phyloP scores from a whole-genome alignment of 208 protist species.

The Tritrichomonas foetus region DNA sequence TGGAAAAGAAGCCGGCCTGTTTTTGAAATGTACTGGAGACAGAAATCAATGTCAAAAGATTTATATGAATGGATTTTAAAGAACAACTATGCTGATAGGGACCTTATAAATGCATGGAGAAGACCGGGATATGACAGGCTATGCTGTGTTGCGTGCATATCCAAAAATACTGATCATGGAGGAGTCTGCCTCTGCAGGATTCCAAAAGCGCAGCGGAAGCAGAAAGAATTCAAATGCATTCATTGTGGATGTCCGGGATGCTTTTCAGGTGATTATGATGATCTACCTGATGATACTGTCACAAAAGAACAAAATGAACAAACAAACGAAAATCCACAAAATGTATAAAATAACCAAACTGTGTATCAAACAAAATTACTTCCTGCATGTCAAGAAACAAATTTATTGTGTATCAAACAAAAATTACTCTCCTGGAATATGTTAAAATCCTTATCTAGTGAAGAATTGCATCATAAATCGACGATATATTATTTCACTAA shows the following conservation, averaged over 20 bases:
- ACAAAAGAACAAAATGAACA: not conserved
- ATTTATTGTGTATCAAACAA: too few species aligned
- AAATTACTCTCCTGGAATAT: too few species aligned
- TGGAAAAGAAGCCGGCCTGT: not conserved
- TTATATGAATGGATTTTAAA: conserved; percentile 28
- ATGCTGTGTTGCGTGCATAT: not conserved
- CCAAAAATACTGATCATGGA: conserved; percentile 6
- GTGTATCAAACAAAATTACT: too few species aligned
- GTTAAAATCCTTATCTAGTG: too few species aligned
- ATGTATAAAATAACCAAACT: too few species aligned
- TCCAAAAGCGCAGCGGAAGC: not conserved
- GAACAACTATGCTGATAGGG: not conserved
- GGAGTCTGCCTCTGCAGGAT: not conserved
- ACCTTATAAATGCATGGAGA: not conserved
- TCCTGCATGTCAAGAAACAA: too few species aligned
- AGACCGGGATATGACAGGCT: not conserved
- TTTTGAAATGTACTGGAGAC: not conserved
- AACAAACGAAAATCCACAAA: not conserved
- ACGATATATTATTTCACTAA: too few species aligned
- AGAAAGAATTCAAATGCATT: conserved; percentile 10
- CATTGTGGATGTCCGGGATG: conserved; percentile 21
- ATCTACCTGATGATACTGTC: not conserved
- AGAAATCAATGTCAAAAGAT: not conserved
- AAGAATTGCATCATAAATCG: too few species aligned
- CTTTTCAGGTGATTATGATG: conserved; percentile 5